phyloP scores from a whole-genome alignment of 768 basidiomycete genomes.

The Paxillus ammoniavirescens region DNA sequence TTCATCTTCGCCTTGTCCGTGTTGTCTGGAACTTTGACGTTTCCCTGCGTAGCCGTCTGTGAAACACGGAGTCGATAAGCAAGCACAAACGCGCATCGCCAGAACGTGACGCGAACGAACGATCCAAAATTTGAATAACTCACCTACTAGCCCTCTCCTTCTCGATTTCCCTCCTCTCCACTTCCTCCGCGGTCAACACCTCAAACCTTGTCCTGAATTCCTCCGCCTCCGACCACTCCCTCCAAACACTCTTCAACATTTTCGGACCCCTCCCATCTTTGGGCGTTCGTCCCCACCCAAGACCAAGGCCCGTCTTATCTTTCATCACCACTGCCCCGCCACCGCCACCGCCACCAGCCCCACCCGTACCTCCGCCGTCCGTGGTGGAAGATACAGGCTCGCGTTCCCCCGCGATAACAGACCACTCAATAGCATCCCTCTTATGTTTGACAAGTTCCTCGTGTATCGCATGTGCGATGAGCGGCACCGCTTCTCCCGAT shows the following conservation, averaged over 20 bases:
- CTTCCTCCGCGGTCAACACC: conserved; percentile 84
- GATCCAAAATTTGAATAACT: conserved; percentile 16
- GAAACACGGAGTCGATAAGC: conserved; percentile 6
- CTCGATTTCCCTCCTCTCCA: conserved; percentile 87
- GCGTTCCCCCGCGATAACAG: conserved; percentile 68
- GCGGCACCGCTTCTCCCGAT: conserved; percentile 80
- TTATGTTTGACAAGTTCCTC: conserved; percentile 96
- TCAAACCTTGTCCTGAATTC: conserved; percentile 89
- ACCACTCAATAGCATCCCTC: conserved; percentile 93
- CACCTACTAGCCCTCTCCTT: conserved; percentile 76
- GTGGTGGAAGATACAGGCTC: conserved; percentile 22
- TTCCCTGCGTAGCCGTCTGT: conserved; percentile 60
- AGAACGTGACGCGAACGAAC: not conserved
- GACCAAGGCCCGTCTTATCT: conserved; percentile 79
- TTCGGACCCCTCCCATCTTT: conserved; percentile 81
- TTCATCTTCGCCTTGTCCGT: conserved; percentile 38
- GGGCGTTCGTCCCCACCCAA: conserved; percentile 75
- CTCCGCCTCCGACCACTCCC: conserved; percentile 91
- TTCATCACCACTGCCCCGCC: conserved; percentile 58
- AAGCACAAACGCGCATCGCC: not conserved
- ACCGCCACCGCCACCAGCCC: conserved; percentile 9
- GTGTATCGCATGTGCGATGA: conserved; percentile 90
- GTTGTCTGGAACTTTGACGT: conserved; percentile 64
- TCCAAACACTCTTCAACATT: conserved; percentile 83
- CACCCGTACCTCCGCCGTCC: conserved; percentile 11